Evolutionary conservation across 2,329 filamentous ascomycete species (phyloP), one percentile per base, ranked within the genome.

Genomic region (Blastomyces percursus): DNA sequence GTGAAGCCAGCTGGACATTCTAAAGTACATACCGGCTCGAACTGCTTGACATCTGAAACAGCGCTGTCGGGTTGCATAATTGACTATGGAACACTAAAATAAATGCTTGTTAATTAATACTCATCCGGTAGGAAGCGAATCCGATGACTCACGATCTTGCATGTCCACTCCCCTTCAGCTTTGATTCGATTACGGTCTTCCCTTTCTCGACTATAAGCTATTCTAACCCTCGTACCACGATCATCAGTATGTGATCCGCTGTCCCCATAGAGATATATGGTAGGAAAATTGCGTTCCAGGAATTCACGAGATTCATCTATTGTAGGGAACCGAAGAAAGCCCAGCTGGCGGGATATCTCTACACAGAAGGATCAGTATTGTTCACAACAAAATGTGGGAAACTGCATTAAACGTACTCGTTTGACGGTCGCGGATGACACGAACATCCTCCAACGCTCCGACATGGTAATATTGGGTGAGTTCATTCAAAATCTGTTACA

Each of bases 31-130:
- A 84, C 82, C 79, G 64, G 79, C 78, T 68, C 79, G 78, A 21
- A 79, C 78, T 11, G 78, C 76, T 68, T 84, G 81, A 69, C 84
- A 87, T 54, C 82, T 79, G 69, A 83, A 85, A 69, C 84, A 87
- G 62, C 79, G 76, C 16, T 75, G 73, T 52, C 84, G 78, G 56
- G 80, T 79, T 5, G 82, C 76, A 67, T 82, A 86, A 68, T 86
- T 87, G 61, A 80, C 74, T 63, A 82, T 76, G 32, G 76, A 73
- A 70, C 82, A 85, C 83, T 85, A 59, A 50, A 30, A 19, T 16
- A 51, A 27, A 63, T 35, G 9, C 27, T 63, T 11, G 61, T 21
- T 32, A 64, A 50, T 9, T 24, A 46, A 57, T 24, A 30, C n/a
- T 27, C 44, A 38, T 2, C 19, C 16, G 12, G 32, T 19, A 16